Conservation (phyloP, 768 basidiomycete genomes). For the Mycena epipterygia region DNA sequence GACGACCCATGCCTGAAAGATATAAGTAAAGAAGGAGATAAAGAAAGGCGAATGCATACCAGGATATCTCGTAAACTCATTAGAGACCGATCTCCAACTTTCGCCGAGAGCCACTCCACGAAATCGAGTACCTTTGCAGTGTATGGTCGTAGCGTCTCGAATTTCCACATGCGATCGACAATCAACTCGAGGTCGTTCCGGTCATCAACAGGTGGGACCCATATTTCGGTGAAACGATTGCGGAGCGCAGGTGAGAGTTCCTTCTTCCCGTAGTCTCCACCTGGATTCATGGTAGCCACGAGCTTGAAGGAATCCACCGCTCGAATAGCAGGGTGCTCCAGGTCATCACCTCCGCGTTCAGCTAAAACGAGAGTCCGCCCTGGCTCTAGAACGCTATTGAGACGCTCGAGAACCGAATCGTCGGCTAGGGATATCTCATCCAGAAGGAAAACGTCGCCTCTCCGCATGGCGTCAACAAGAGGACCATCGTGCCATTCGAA, state of each 20-base stretch:
- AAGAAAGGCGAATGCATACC: slow-evolving; percentile 58
- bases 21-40: neutral
- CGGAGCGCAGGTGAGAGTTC: slow-evolving; percentile 96
- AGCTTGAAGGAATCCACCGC: slow-evolving; percentile 86
- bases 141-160: slow-evolving; percentile 64
- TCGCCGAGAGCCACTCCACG: slow-evolving; percentile 79
- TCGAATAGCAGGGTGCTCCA: slow-evolving; percentile 74
- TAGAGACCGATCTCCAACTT: slow-evolving; percentile 73
- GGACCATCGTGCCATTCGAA: slow-evolving; percentile 99
- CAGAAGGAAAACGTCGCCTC: slow-evolving; percentile 88
- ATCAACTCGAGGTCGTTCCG: slow-evolving; percentile 84
- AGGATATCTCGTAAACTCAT: slow-evolving; percentile 90
- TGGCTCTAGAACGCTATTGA: slow-evolving; percentile 98
- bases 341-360: slow-evolving; percentile 86
- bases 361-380: slow-evolving; percentile 90
- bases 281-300: slow-evolving; percentile 98
- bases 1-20: slow-evolving; percentile 86
- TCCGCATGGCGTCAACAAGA: slow-evolving; percentile 91
- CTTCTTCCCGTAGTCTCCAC: slow-evolving; percentile 99
- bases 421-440: slow-evolving; percentile 99
- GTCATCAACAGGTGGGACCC: slow-evolving; percentile 91
- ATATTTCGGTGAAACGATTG: slow-evolving; percentile 99
- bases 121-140: slow-evolving; percentile 82
- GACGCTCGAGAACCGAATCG: slow-evolving; percentile 96
- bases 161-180: slow-evolving; percentile 76